A percentile compares a stretch with the other conserved stretches of the same genome.
Evolutionary conservation across 495 filamentous ascomycete genomes (phyloP).

Genomic region (Amniculicola lignicola): DNA sequence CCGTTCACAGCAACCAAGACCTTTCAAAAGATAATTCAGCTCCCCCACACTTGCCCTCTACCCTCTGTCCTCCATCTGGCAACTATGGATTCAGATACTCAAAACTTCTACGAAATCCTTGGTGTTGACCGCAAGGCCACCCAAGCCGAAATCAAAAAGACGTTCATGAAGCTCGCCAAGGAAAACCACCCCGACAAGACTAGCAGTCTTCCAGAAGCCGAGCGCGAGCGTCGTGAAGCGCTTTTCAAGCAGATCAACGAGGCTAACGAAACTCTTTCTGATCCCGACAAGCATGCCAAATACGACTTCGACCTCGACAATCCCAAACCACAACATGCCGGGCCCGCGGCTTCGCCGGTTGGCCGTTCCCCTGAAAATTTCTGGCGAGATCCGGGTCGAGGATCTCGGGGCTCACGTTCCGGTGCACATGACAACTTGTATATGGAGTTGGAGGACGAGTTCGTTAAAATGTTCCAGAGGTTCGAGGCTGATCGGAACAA

Average conservation of each 20-base stretch:
- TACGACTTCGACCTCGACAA: background rate
- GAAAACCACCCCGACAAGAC: background rate
- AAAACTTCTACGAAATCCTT: conserved; percentile 1
- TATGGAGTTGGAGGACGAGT: background rate
- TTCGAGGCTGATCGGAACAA: too few relatives aligned
- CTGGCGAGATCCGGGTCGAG: background rate
- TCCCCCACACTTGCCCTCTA: background rate
- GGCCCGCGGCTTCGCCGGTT: background rate
- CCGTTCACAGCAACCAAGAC: background rate
- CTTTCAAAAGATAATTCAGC: background rate
- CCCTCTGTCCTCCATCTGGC: background rate
- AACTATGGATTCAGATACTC: background rate
- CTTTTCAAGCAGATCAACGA: background rate
- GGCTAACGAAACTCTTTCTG: background rate
- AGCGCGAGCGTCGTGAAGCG: background rate
- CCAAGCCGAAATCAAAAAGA: background rate
- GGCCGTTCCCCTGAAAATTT: background rate
- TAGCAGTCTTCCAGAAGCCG: background rate
- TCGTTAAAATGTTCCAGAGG: too few relatives aligned
- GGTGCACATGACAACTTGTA: background rate
- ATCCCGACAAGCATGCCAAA: background rate
- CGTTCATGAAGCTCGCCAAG: background rate
- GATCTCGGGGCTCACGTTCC: background rate
- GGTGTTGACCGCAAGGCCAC: background rate
- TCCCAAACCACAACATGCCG: background rate